Evolutionary conservation across 345 rosid species (phyloP).

Genomic region (Bretschneidera sinensis): DNA sequence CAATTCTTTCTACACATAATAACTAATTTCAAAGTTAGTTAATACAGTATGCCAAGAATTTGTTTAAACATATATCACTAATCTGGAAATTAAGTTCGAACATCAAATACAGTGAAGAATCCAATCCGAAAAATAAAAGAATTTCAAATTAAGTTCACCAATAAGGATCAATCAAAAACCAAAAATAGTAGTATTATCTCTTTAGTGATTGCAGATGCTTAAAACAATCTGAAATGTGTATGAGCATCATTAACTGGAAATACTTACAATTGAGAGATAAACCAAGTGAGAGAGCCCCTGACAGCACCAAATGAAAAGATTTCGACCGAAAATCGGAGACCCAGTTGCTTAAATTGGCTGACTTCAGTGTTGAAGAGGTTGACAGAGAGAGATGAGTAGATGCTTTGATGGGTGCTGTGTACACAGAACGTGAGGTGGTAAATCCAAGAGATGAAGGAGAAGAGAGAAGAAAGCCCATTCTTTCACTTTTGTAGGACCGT

Average conservation of each 20-base stretch:
- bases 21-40: neutral
- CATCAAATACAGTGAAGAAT: neutral
- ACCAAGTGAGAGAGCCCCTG: slow-evolving; percentile 63
- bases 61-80: too few species aligned
- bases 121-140: neutral
- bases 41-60: neutral
- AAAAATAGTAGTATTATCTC: neutral
- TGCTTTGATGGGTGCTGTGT: slow-evolving; percentile 14
- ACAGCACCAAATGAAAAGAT: slow-evolving; percentile 47
- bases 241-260: neutral
- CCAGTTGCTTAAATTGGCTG: slow-evolving; percentile 27
- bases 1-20: neutral
- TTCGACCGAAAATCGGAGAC: slow-evolving; percentile 40
- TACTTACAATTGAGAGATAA: slow-evolving; percentile 53
- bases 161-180: too few species aligned
- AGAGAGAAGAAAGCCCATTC: slow-evolving; percentile 31
- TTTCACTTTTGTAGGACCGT: slow-evolving; percentile 19
- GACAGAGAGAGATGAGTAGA: slow-evolving; percentile 25
- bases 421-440: slow-evolving; percentile 6
- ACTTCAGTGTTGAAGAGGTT: slow-evolving; percentile 12
- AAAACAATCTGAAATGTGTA: too few species aligned
- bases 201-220: neutral
- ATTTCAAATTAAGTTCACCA: neutral
- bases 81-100: neutral
- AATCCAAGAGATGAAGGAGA: slow-evolving; percentile 21